Conservation (phyloP, 2,329 filamentous ascomycete species). For the Talaromyces amestolkiae region DNA sequence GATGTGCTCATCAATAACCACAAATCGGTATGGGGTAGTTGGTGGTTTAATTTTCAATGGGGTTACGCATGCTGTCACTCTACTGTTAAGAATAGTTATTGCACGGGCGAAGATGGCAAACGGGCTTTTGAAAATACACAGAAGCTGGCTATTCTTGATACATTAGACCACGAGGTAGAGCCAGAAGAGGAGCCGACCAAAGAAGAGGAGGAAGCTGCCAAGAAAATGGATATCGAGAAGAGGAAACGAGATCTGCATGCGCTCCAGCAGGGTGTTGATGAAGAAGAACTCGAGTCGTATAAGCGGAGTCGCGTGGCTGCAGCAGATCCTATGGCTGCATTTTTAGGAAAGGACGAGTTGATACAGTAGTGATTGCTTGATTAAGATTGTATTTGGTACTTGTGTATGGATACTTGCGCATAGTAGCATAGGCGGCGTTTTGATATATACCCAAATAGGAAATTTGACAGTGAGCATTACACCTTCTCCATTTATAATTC, state of each 20-base stretch:
- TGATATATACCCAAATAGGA: neutral
- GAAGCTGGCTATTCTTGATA: constrained; percentile 48
- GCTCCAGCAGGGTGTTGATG: constrained; percentile 72
- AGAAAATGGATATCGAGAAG: constrained; percentile 32
- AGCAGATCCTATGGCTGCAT: constrained; percentile 83
- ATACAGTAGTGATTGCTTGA: constrained; percentile 36
- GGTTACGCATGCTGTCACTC: constrained; percentile 95
- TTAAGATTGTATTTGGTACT: neutral
- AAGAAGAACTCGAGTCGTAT: constrained; percentile 85
- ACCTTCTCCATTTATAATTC: neutral
- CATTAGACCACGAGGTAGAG: constrained; percentile 23
- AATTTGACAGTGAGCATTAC: neutral
- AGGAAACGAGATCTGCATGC: constrained; percentile 77
- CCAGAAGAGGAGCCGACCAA: constrained; percentile 24
- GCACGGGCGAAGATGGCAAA: constrained; percentile 87
- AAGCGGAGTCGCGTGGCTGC: constrained; percentile 69
- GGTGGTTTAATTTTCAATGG: constrained; percentile 96
- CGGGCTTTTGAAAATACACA: constrained; percentile 76
- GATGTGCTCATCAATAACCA: constrained; percentile 89
- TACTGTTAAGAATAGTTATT: constrained; percentile 93
- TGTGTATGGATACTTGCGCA: neutral
- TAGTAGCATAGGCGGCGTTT: constrained; percentile 6
- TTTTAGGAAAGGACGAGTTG: constrained; percentile 71
- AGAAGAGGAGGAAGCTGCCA: constrained; percentile 29
- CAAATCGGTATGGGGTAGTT: constrained; percentile 89